Percentiles rank a stretch among this genome's conserved stretches.
phyloP scores from a whole-genome alignment of 306 rosid species.

The Cucurbita argyrosperma region DNA sequence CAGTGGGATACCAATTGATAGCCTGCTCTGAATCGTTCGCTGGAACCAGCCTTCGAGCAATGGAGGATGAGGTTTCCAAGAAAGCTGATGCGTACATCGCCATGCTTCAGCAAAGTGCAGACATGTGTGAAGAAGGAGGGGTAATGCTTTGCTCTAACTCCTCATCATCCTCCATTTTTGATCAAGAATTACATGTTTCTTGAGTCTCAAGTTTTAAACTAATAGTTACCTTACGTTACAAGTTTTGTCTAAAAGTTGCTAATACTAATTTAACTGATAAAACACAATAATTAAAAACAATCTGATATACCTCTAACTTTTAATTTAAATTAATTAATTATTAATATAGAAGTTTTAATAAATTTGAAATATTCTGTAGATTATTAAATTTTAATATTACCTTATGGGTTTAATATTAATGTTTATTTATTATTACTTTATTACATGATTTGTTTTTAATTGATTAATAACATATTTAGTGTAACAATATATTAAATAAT shows the following conservation, averaged over 20 bases:
- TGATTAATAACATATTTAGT: background rate
- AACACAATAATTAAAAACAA: too few relatives aligned
- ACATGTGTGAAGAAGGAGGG: conserved; percentile 37
- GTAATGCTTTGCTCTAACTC: conserved; percentile 18
- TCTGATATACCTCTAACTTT: too few relatives aligned
- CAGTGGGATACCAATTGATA: conserved; percentile 60
- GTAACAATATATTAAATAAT: background rate
- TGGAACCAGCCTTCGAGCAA: conserved; percentile 39
- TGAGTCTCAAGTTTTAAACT: background rate
- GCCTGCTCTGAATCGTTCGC: conserved; percentile 37
- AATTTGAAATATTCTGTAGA: background rate
- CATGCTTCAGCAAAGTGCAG: conserved; percentile 37
- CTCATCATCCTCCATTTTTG: background rate
- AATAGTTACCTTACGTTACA: background rate
- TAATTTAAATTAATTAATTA: background rate
- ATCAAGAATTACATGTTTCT: background rate
- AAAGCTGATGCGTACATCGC: conserved; percentile 46
- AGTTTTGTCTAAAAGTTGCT: background rate
- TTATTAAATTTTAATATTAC: background rate
- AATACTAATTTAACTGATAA: too few relatives aligned
- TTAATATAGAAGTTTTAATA: background rate
- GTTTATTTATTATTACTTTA: background rate
- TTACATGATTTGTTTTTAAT: background rate
- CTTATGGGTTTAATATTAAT: background rate
- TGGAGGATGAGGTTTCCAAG: conserved; percentile 64